Conservation (phyloP, 768 basidiomycete species). For the Sarcodon sp. region DNA sequence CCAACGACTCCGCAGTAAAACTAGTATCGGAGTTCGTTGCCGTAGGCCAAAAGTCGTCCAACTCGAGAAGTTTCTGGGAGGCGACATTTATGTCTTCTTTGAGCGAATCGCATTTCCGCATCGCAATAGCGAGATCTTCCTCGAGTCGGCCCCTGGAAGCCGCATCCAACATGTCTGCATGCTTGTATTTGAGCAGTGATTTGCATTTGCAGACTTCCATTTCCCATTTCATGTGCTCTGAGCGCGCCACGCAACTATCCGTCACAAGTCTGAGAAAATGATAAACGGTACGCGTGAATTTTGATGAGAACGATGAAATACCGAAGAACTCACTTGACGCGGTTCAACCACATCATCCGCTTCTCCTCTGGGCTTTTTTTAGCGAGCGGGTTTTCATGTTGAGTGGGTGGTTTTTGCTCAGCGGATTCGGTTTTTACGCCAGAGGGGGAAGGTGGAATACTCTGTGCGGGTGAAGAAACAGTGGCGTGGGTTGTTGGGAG, state of each 20-base stretch:
- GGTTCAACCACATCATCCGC: slow-evolving; percentile 23
- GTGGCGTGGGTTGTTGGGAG: not conserved
- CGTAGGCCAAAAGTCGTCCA: no score
- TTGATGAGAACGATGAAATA: not conserved
- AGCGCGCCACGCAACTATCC: slow-evolving; percentile 19
- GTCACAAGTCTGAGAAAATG: slow-evolving; percentile 21
- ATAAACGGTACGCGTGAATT: not conserved
- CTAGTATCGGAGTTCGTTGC: no score
- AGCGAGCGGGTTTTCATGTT: slow-evolving; percentile 4
- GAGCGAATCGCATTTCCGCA: no score
- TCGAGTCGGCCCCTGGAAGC: no score
- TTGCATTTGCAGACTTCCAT: slow-evolving; percentile 18
- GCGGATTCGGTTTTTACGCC: not conserved
- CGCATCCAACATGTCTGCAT: not conserved
- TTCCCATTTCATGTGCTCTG: slow-evolving; percentile 18
- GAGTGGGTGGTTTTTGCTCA: not conserved
- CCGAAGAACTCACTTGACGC: slow-evolving; percentile 22
- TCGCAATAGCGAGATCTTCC: no score
- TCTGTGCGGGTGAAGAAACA: not conserved
- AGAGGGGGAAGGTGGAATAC: slow-evolving; percentile 1
- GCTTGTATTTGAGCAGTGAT: slow-evolving; percentile 13
- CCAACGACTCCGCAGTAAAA: no score
- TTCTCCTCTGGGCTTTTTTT: slow-evolving; percentile 22
- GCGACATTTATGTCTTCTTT: no score
- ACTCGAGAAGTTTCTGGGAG: no score